Evolutionary conservation across 2,329 filamentous ascomycete species (phyloP).

Genomic region (Sporothrix pallida): DNA sequence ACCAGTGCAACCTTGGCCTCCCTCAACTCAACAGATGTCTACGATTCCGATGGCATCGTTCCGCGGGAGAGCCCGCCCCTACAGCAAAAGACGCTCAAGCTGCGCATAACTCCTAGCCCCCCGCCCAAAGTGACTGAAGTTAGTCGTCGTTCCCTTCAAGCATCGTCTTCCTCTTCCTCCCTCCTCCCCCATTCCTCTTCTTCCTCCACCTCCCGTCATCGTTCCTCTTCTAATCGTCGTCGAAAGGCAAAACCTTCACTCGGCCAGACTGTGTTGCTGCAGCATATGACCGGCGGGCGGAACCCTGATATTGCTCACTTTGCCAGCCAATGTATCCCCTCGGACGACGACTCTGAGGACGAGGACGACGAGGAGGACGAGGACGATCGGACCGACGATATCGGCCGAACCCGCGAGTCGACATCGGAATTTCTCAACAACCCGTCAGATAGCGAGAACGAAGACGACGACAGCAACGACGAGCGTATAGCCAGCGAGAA

Average conservation of each 20-base stretch:
- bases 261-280: conserved; percentile 71
- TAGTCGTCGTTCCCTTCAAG: conserved; percentile 49
- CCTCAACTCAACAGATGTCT: conserved; percentile 45
- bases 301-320: conserved; percentile 66
- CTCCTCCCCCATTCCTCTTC: conserved; percentile 31
- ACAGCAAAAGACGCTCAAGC: conserved; percentile 49
- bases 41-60: conserved; percentile 54
- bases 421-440: conserved; percentile 10
- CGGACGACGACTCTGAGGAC: conserved; percentile 30
- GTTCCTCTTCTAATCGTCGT: conserved; percentile 57
- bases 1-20: conserved; percentile 39
- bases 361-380: conserved; percentile 18
- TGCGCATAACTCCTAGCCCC: conserved; percentile 59
- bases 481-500: background rate
- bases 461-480: background rate
- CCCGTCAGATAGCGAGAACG: conserved; percentile 9
- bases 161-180: conserved; percentile 41
- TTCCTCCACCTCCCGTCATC: conserved; percentile 47
- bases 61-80: conserved; percentile 50
- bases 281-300: conserved; percentile 66
- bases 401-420: conserved; percentile 11
- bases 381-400: background rate
- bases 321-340: conserved; percentile 61
- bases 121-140: conserved; percentile 53
- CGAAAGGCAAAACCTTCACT: conserved; percentile 62